These are phyloP conservation scores for Elongisporangium prolatum DNA, from an alignment of 352 stramenopile genomes.

Conservation along the genomic window DNA sequence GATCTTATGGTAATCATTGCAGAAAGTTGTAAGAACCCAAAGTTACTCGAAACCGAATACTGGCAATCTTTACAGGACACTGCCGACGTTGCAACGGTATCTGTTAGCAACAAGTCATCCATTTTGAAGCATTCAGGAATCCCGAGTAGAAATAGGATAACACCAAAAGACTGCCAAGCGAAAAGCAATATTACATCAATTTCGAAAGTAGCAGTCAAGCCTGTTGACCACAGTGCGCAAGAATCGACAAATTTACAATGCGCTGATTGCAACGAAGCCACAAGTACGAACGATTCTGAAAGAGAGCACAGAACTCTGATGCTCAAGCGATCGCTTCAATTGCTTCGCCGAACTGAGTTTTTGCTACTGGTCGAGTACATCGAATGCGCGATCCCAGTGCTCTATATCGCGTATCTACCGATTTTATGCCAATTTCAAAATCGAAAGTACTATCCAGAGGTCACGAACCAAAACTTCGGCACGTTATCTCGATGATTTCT, in stretches of 20 bases:
- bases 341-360: constrained; percentile 1
- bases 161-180: too few species aligned
- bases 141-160: too few species aligned
- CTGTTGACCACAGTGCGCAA: too few species aligned
- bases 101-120: too few species aligned
- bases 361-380: constrained; percentile 9
- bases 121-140: too few species aligned
- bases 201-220: background rate
- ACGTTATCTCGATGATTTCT: constrained; percentile 11
- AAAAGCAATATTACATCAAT: background rate
- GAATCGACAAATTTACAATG: too few species aligned
- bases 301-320: background rate
- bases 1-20: too few species aligned
- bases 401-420: constrained; percentile 2
- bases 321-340: background rate
- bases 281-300: too few species aligned
- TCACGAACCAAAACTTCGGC: background rate
- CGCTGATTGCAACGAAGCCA: background rate
- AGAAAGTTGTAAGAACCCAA: background rate
- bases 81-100: background rate
- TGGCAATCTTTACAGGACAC: background rate
- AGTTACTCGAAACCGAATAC: background rate
- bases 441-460: constrained; percentile 3
- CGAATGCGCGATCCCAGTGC: constrained; percentile 3
- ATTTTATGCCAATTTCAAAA: constrained; percentile 1